These are phyloP conservation scores for Eimeria falciformis DNA, from an alignment of 169 alveolate genomes.

Conservation along the genomic window DNA sequence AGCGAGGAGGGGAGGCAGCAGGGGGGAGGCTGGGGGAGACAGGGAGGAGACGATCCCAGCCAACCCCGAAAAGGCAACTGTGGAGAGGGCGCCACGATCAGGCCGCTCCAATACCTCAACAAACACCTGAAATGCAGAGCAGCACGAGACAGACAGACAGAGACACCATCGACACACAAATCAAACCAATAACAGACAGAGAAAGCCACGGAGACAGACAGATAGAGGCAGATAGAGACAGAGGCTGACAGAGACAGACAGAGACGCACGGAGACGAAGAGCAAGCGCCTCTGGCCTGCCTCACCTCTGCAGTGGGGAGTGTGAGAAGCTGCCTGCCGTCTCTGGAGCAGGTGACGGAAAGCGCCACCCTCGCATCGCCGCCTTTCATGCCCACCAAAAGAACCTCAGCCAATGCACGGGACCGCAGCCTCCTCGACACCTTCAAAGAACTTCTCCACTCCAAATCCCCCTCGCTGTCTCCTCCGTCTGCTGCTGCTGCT, in stretches of 20 bases:
- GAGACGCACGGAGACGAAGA: neutral
- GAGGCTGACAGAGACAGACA: neutral
- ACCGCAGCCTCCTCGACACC: neutral
- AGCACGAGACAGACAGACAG: neutral
- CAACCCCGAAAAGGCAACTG: neutral
- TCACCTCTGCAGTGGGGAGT: neutral
- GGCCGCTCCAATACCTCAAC: neutral
- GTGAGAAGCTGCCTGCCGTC: neutral
- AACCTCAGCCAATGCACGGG: neutral
- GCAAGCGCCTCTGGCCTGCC: neutral
- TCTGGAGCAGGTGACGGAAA: neutral
- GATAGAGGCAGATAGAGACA: neutral
- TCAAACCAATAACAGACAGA: neutral
- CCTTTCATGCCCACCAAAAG: neutral
- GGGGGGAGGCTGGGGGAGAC: neutral
- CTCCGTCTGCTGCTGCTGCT: conserved; percentile 2
- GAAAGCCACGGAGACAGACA: neutral
- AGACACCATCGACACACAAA: neutral
- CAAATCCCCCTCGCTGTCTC: neutral
- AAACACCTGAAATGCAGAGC: too few species aligned
- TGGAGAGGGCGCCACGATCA: neutral
- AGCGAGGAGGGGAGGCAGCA: neutral
- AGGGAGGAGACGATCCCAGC: neutral
- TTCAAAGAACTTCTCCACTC: neutral
- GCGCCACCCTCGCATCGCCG: neutral